Conservation (phyloP, 371 early-diverging fungal genomes). For the Actinomucor elegans region DNA sequence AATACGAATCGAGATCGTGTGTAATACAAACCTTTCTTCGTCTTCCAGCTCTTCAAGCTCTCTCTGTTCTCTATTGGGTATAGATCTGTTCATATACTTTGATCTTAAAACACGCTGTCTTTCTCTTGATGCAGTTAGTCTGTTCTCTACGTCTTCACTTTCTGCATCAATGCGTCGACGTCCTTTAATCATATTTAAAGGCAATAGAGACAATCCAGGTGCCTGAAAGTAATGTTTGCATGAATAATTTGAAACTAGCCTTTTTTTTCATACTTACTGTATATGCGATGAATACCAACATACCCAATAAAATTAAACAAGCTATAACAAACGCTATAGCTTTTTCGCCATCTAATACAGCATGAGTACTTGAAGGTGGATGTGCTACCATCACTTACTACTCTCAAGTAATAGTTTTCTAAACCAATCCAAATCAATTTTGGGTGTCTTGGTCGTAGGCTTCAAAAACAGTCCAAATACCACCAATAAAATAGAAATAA, state of each 20-base stretch:
- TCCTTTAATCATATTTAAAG: slow-evolving; percentile 51
- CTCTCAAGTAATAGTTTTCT: slow-evolving; percentile 44
- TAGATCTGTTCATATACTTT: slow-evolving; percentile 34
- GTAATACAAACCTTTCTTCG: slow-evolving; percentile 40
- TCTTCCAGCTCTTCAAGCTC: slow-evolving; percentile 48
- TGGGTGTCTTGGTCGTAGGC: slow-evolving; percentile 32
- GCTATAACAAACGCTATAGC: slow-evolving; percentile 45
- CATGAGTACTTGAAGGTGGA: too few relatives aligned
- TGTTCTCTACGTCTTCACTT: slow-evolving; percentile 36
- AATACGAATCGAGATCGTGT: neutral
- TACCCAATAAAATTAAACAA: slow-evolving; percentile 37
- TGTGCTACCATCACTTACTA: slow-evolving; percentile 38
- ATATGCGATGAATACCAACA: slow-evolving; percentile 43
- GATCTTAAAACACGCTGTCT: slow-evolving; percentile 41
- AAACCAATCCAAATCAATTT: slow-evolving; percentile 58
- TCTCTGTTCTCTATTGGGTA: slow-evolving; percentile 43
- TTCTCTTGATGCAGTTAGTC: slow-evolving; percentile 37
- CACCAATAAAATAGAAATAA: slow-evolving; percentile 45
- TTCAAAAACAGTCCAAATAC: slow-evolving; percentile 48
- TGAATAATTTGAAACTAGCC: too few relatives aligned
- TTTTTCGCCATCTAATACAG: slow-evolving; percentile 38
- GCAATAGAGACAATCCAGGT: slow-evolving; percentile 56
- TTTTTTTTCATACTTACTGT: slow-evolving; percentile 45
- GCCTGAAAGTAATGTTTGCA: slow-evolving; percentile 44
- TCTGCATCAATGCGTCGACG: slow-evolving; percentile 36